Conservation (phyloP, 768 basidiomycete genomes). For the Russula dissimulans region DNA sequence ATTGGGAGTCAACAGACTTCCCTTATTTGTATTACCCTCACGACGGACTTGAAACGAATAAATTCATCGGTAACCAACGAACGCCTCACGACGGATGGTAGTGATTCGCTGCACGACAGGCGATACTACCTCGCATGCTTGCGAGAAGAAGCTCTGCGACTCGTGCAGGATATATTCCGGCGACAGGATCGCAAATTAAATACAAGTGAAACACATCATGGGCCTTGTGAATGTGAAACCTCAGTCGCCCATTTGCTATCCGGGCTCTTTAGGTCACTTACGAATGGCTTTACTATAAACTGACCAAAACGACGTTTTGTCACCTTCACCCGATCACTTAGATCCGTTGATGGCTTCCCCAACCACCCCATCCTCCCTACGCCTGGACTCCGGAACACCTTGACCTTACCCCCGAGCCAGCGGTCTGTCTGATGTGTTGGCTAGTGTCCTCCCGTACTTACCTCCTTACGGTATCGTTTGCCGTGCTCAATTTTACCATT, state of each 20-base stretch:
- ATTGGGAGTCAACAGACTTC: background rate
- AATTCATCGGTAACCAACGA: background rate
- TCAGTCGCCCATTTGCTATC: background rate
- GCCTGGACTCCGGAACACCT: too few relatives aligned
- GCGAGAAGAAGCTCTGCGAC: too few relatives aligned
- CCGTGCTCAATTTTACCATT: too few relatives aligned
- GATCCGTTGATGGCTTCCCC: too few relatives aligned
- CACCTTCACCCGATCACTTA: background rate
- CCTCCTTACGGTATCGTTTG: background rate
- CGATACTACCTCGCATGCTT: background rate
- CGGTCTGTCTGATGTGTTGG: too few relatives aligned
- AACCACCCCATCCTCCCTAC: background rate
- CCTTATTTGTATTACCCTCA: slow-evolving; percentile 2
- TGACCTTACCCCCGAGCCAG: too few relatives aligned
- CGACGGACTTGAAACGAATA: background rate
- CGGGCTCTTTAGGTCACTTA: too few relatives aligned
- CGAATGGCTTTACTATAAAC: too few relatives aligned
- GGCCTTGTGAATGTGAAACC: too few relatives aligned
- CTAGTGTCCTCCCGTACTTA: too few relatives aligned
- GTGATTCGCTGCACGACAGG: background rate
- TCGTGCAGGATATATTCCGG: too few relatives aligned
- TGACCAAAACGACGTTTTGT: background rate
- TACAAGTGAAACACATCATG: background rate
- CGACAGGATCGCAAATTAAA: background rate
- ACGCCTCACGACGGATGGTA: background rate